phyloP scores from a whole-genome alignment of 2,329 filamentous ascomycete genomes.

The Mycocentrospora acerina region DNA sequence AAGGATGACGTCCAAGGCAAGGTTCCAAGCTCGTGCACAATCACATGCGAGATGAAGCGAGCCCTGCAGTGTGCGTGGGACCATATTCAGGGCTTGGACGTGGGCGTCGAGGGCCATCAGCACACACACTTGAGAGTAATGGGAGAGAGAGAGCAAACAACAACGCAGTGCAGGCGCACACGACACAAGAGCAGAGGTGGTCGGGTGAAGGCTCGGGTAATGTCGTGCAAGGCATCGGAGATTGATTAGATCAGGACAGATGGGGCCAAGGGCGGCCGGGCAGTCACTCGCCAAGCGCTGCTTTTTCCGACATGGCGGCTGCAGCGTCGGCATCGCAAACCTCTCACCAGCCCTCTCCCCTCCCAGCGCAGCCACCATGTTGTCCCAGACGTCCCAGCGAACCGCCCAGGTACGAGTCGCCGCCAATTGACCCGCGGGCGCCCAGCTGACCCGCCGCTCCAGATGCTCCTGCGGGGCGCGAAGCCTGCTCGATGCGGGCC shows the following conservation, averaged over 20 bases:
- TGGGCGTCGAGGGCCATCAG: no score
- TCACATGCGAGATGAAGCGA: no score
- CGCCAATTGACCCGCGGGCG: conserved; percentile 24
- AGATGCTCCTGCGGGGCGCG: conserved; percentile 60
- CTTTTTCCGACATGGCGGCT: conserved; percentile 36
- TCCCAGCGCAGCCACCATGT: conserved; percentile 42
- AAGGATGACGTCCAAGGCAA: no score
- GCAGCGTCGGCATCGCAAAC: conserved; percentile 37
- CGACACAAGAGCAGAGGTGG: no score
- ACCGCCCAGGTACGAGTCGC: conserved; percentile 50
- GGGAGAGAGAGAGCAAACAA: no score
- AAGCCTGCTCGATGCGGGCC: conserved; percentile 52
- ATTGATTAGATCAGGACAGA: conserved; percentile 22
- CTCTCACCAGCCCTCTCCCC: conserved; percentile 35
- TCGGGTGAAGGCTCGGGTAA: no score
- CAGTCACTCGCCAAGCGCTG: conserved; percentile 33
- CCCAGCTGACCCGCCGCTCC: conserved; percentile 28
- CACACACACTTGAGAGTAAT: no score
- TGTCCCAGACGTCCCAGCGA: conserved; percentile 48
- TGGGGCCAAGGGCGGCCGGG: conserved; percentile 19
- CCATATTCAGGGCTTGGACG: no score
- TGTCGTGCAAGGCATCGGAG: neutral
- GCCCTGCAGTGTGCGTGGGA: no score
- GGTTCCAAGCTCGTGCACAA: no score
- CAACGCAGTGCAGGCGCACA: no score